Evolutionary conservation across 176 grass and related monocot species (phyloP).

Genomic region (Oryza australiensis): DNA sequence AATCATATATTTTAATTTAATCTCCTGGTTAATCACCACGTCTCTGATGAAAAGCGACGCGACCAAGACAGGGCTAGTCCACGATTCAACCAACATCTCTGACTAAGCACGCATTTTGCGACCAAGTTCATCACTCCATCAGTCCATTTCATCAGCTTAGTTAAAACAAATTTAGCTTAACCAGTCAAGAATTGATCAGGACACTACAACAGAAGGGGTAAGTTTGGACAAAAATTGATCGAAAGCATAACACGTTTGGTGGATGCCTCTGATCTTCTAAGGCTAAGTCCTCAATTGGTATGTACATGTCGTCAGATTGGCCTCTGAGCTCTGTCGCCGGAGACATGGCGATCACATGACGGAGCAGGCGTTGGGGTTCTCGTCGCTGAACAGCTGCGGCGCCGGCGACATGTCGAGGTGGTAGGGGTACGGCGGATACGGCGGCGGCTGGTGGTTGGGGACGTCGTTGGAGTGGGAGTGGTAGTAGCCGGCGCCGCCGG

Average conservation of each 20-base stretch:
- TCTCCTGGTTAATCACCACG: neutral
- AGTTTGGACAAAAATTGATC: constrained; percentile 29
- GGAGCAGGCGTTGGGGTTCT: constrained; percentile 91
- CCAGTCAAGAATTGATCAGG: neutral
- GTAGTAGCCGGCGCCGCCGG: constrained; percentile 38
- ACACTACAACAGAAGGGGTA: neutral
- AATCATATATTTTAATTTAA: neutral
- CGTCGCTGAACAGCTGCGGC: constrained; percentile 92
- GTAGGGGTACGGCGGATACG: constrained; percentile 45
- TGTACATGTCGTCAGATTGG: neutral
- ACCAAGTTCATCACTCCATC: neutral
- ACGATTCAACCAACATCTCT: constrained; percentile 33
- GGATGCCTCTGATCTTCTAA: neutral
- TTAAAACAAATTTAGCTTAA: neutral
- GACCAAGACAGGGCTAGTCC: constrained; percentile 11
- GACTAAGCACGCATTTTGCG: constrained; percentile 10
- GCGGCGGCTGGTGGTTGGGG: neutral
- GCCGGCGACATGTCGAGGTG: constrained; percentile 50
- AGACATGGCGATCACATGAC: constrained; percentile 53
- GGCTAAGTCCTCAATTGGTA: constrained; percentile 20
- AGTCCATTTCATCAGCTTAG: neutral
- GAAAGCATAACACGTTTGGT: neutral
- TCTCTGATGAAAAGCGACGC: neutral
- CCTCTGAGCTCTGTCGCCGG: neutral
- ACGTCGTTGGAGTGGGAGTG: constrained; percentile 26